phyloP scores from a whole-genome alignment of 352 stramenopile genomes.

The Phytophthora pistaciae region DNA sequence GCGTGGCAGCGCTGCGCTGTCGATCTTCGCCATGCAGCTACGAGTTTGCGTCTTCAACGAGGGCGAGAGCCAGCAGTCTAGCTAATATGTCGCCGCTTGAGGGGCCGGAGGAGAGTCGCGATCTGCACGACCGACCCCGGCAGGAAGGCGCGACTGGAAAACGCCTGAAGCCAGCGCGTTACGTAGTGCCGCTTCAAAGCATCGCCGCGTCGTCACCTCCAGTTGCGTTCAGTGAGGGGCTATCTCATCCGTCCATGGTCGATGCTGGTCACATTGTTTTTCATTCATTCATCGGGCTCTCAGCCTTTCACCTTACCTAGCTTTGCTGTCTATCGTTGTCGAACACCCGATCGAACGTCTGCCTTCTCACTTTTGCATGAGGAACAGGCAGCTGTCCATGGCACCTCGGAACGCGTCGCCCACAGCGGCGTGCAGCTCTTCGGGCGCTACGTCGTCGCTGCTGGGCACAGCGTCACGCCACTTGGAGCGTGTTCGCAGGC shows the following conservation, averaged over 20 bases:
- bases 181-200: conserved; percentile 14
- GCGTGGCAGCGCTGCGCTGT: conserved; percentile 5
- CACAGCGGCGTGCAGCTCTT: conserved; percentile 73
- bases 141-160: conserved; percentile 8
- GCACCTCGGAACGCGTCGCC: conserved; percentile 72
- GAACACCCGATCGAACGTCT: not conserved
- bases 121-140: conserved; percentile 1
- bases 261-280: not conserved
- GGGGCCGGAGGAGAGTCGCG: conserved; percentile 1
- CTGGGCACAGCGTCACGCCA: conserved; percentile 66
- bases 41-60: not conserved
- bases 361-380: conserved; percentile 60
- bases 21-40: conserved; percentile 16
- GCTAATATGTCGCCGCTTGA: not conserved
- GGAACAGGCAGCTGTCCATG: conserved; percentile 83
- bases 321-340: conserved; percentile 8
- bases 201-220: not conserved
- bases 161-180: conserved; percentile 11
- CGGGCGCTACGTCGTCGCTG: conserved; percentile 32
- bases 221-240: conserved; percentile 7
- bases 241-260: conserved; percentile 2
- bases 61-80: not conserved
- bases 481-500: conserved; percentile 72
- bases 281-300: conserved; percentile 16
- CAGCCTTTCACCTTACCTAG: conserved; percentile 7